These are phyloP conservation scores for Debaryomyces nepalensis DNA, from an alignment of 1,139 yeast genomes.

Conservation along the genomic window DNA sequence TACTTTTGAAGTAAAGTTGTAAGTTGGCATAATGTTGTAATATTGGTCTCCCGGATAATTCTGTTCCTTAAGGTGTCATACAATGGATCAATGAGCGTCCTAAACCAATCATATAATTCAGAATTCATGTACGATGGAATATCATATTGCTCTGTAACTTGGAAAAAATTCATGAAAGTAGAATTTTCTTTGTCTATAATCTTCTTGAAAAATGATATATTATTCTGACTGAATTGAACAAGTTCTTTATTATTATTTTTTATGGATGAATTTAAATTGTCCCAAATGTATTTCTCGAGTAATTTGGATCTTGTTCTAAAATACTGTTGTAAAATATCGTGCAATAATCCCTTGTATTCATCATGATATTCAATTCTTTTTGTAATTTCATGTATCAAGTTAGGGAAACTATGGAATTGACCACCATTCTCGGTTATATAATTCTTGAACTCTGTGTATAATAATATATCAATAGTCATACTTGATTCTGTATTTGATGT, in stretches of 20 bases:
- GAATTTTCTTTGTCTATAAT: constrained; percentile 64
- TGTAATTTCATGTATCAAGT: constrained; percentile 55
- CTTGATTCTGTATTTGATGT: constrained; percentile 38
- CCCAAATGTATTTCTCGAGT: constrained; percentile 46
- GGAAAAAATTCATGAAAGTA: constrained; percentile 60
- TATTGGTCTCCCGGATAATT: constrained; percentile 70
- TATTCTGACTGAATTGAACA: constrained; percentile 62
- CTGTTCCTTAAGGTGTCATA: constrained; percentile 70
- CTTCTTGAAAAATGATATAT: constrained; percentile 60
- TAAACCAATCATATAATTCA: constrained; percentile 55
- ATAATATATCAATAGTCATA: constrained; percentile 31
- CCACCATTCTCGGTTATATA: constrained; percentile 31
- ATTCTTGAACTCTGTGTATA: constrained; percentile 59
- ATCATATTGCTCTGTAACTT: constrained; percentile 3
- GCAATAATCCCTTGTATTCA: constrained; percentile 69
- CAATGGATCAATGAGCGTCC: constrained; percentile 70
- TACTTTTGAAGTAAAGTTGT: constrained; percentile 72
- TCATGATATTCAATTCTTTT: constrained; percentile 50
- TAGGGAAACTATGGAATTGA: constrained; percentile 38
- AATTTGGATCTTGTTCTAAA: constrained; percentile 59
- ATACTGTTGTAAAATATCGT: constrained; percentile 68
- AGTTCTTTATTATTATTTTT: constrained; percentile 33
- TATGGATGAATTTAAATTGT: constrained; percentile 29
- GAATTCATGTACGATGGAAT: constrained; percentile 14
- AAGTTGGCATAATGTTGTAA: constrained; percentile 72